These are phyloP conservation scores for Lepidium africanum DNA, from an alignment of 345 rosid species.

Conservation along the genomic window DNA sequence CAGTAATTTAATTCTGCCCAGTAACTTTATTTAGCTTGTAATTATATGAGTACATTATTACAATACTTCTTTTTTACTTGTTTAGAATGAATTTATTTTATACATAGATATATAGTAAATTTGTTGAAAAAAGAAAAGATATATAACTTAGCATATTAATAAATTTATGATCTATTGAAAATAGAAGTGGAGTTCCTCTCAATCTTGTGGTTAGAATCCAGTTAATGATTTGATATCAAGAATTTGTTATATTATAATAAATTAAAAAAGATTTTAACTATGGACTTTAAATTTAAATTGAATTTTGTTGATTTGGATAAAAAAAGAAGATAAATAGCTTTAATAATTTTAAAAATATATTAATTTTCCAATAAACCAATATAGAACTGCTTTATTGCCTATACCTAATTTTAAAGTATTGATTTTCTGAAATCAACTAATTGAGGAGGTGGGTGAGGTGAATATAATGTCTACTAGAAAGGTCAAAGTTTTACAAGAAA, in stretches of 20 bases:
- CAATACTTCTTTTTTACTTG: background rate
- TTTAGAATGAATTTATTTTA: background rate
- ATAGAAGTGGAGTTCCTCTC: too few relatives aligned
- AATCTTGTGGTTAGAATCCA: too few relatives aligned
- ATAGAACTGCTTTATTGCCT: background rate
- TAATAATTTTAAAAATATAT: background rate
- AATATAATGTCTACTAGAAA: constrained; percentile 27
- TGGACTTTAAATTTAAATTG: too few relatives aligned
- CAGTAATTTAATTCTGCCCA: too few relatives aligned
- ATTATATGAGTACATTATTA: constrained; percentile 1
- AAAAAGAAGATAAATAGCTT: background rate
- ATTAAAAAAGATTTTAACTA: too few relatives aligned
- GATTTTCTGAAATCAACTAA: background rate
- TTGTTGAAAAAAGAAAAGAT: too few relatives aligned
- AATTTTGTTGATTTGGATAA: too few relatives aligned
- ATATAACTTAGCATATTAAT: too few relatives aligned
- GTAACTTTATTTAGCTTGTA: constrained; percentile 15
- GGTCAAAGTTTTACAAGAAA: constrained; percentile 14
- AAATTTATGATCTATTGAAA: too few relatives aligned
- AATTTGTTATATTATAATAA: too few relatives aligned
- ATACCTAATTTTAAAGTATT: background rate
- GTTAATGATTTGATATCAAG: too few relatives aligned
- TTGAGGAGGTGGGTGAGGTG: constrained; percentile 12
- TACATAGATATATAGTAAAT: too few relatives aligned
- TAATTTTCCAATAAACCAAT: background rate